Evolutionary conservation across 169 alveolate species (phyloP).

Genomic region (Eimeria praecox): DNA sequence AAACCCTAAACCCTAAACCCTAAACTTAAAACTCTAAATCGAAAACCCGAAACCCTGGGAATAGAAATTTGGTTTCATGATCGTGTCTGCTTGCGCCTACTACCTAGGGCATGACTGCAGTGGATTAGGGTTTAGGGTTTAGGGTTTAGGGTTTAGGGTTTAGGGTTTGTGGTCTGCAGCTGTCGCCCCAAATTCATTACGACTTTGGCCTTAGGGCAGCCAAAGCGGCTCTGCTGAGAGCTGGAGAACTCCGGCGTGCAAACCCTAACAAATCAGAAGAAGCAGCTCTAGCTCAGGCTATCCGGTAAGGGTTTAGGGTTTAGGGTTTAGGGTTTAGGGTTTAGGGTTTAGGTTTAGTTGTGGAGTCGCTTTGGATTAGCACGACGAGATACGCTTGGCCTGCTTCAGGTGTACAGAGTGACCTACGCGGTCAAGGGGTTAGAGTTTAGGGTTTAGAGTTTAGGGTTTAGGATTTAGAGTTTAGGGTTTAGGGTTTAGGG

Average conservation of each 20-base stretch:
- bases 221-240: constrained; percentile 96
- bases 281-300: constrained; percentile 96
- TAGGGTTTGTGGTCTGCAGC: constrained; percentile 82
- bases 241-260: constrained; percentile 97
- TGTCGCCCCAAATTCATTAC: constrained; percentile 96
- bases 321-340: constrained; percentile 21
- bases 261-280: constrained; percentile 96
- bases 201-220: constrained; percentile 99
- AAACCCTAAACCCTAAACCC: constrained; percentile 68
- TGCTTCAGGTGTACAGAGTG: not conserved
- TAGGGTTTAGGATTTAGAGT: not conserved
- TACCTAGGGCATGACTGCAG: not conserved
- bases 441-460: not conserved
- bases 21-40: not conserved
- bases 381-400: not conserved
- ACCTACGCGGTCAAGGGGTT: not conserved
- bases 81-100: not conserved
- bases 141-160: constrained; percentile 46
- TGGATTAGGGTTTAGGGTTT: not conserved
- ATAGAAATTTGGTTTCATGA: not conserved
- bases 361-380: not conserved
- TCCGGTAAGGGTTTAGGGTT: constrained; percentile 85
- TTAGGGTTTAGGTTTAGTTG: not conserved
- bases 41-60: not conserved
- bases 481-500: not conserved